Evolutionary conservation across 202 grass and related monocot genomes (phyloP).

Genomic region (Musa balbisiana): DNA sequence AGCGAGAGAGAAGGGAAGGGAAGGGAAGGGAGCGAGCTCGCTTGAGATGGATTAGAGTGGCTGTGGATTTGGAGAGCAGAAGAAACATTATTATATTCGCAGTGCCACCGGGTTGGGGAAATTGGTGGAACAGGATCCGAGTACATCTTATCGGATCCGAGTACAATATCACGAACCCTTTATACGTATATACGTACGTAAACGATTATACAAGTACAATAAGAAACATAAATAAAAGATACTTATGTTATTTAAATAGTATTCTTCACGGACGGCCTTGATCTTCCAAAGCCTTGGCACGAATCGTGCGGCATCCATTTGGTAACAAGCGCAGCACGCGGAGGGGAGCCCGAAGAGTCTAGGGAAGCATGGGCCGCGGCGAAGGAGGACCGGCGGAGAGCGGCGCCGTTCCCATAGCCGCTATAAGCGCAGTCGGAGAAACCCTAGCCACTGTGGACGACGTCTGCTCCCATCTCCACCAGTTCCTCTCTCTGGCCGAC

Average conservation of each 20-base stretch:
- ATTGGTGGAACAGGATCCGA: background rate
- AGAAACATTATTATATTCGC: background rate
- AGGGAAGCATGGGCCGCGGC: background rate
- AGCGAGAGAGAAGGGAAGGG: background rate
- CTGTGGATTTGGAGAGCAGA: background rate
- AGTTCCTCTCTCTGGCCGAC: constrained; percentile 50
- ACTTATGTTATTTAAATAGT: no score
- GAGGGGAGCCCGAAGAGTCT: background rate
- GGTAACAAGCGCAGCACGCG: background rate
- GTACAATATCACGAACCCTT: background rate
- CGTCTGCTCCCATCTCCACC: constrained; percentile 44
- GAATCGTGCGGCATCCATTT: background rate
- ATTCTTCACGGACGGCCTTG: background rate
- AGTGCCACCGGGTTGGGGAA: background rate
- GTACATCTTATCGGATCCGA: background rate
- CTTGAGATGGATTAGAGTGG: background rate
- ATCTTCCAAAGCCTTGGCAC: background rate
- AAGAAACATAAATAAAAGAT: no score
- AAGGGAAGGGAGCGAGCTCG: background rate
- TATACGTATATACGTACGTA: no score
- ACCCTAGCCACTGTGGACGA: constrained; percentile 50
- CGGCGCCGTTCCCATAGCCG: background rate
- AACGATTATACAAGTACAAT: no score
- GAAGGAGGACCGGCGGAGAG: constrained; percentile 21
- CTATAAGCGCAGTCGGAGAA: constrained; percentile 39